Base-by-base conservation (phyloP, 306 rosid species). In the Lathyrus sativus region DNA sequence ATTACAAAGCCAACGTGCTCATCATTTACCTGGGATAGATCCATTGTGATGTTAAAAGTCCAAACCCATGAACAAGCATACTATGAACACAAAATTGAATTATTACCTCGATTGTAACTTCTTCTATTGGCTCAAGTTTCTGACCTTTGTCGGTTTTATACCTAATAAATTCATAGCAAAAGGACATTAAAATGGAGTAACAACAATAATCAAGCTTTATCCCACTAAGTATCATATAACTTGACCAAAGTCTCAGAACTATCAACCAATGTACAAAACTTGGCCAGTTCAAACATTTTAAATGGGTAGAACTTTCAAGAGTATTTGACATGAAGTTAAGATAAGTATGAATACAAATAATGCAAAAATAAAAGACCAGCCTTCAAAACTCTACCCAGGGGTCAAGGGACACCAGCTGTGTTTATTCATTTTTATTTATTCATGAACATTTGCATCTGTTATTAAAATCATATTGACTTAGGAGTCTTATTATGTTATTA, bases 81-180 rank as follows among this genome's bases (percentile, higher is more conserved):
- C 14, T 31, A 46, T 35, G 58, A 59, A 58, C 49, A 64, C 11
- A 28, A 11, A 65, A 68, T 26, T 51, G 62, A 69, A 74, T 19
- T 77, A 68, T 74, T 86, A 85, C 99, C 95, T 93, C 97, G 26
- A 90, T 85, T 11, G 95, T 90, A 69, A 93, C 97, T 85, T 93
- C 99, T 81, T 93, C 97, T 61, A 93, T 75, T 51, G 99, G 99
- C 85, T 93, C 99, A 71, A 90, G 95, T 81, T 80, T 93, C 71
- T 75, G 74, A 73, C 89, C 76, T 11, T 74, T 82, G 78, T 88
- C 99, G 44, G 69, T 84, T 82, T 93, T 90, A 75, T 93, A 93
- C 99, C 99, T 93, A 80, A 77, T 83, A 80, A 79, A 77, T 64
- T 65, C 78, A 72, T 13, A 74, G 46, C 35, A 49, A 53, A 43